Base-by-base conservation (phyloP, 2,329 filamentous ascomycete species). In the Ophiostoma fasciatum region DNA sequence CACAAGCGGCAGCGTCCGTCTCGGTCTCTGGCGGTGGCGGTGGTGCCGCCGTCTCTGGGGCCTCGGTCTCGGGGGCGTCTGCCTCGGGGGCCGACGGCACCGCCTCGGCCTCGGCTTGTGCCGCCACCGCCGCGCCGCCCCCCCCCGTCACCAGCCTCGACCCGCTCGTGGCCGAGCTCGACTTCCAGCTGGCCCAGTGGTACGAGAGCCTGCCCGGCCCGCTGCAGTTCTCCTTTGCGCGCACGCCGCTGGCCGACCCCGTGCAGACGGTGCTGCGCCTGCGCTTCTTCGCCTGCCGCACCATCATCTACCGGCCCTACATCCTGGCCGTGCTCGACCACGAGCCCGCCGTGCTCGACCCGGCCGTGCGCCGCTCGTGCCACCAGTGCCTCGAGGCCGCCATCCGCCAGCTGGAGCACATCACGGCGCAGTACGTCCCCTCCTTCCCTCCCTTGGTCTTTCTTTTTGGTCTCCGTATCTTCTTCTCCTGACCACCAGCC, bases 221-320 rank as follows among this genome's bases (percentile, higher is more conserved):
- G 4, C 66, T 90, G 40, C 81, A 84, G 47, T 90, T 90, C 46
- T 78, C 82, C 1, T 80, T 83, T 49, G 73, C 73, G 25, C 66
- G 75, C 37, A 63, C 71, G 0, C 67, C 76, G 20, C 61, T 84
- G 20, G 20, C 10, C 38, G 80, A 84, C 48, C 76, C 80, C 4
- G 74, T 85, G 6, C 82, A 88, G 55, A 84, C 80, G 0, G 82
- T 88, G 7, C 61, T 90, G 33, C 69, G 82, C 31, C 62, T 88
- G 41, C 71, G 82, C 21, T 90, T 88, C 59, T 87, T 83, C 53
- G 82, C 82, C 28, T 90, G 82, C 54, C 75, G 81, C 38, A 88
- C 82, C 19, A 87, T 88, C 48, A 88, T 90, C 45, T 88, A 84
- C 58, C 70, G 82, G 20, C 82, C 82, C 0, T 88, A 88, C 53